Percentiles rank a stretch among this genome's conserved stretches.
Evolutionary conservation across 176 grass and related monocot species (phyloP).

Genomic region (Phoenix roebelenii): DNA sequence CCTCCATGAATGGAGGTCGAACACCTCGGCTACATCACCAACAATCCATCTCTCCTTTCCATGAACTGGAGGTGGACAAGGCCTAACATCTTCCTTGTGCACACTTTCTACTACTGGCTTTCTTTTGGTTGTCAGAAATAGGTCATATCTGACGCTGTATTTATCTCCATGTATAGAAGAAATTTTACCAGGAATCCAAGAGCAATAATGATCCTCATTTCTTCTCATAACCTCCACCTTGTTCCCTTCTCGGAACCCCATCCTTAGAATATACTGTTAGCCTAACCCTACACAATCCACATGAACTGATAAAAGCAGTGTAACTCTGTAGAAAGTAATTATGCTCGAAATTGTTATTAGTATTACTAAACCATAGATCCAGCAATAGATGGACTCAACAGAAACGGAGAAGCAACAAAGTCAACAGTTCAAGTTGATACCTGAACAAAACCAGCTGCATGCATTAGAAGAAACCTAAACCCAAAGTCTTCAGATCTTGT

Average conservation of each 20-base stretch:
- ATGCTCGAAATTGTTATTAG: too few species aligned
- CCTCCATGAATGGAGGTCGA: slow-evolving; percentile 49
- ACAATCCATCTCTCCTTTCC: slow-evolving; percentile 46
- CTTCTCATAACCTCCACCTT: slow-evolving; percentile 20
- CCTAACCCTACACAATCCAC: background rate
- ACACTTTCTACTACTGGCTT: slow-evolving; percentile 13
- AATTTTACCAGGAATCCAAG: slow-evolving; percentile 23
- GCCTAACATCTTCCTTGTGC: slow-evolving; percentile 11
- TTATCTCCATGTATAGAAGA: background rate
- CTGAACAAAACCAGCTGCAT: too few species aligned
- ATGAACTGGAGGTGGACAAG: slow-evolving; percentile 25
- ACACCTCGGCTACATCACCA: slow-evolving; percentile 58
- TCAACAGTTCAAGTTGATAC: too few species aligned
- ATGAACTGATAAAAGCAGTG: slow-evolving; percentile 4
- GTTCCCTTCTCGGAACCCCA: slow-evolving; percentile 34
- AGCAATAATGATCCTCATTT: slow-evolving; percentile 3
- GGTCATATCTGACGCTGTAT: slow-evolving; percentile 14
- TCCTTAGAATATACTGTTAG: slow-evolving; percentile 10
- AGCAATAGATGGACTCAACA: too few species aligned
- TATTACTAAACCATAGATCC: too few species aligned
- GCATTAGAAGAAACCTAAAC: too few species aligned
- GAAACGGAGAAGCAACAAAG: too few species aligned
- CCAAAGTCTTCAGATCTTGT: too few species aligned
- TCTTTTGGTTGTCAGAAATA: slow-evolving; percentile 7
- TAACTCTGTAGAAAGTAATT: background rate